These are phyloP conservation scores for Scedosporium apiospermum DNA, from an alignment of 2,329 filamentous ascomycete genomes.

Conservation along the genomic window DNA sequence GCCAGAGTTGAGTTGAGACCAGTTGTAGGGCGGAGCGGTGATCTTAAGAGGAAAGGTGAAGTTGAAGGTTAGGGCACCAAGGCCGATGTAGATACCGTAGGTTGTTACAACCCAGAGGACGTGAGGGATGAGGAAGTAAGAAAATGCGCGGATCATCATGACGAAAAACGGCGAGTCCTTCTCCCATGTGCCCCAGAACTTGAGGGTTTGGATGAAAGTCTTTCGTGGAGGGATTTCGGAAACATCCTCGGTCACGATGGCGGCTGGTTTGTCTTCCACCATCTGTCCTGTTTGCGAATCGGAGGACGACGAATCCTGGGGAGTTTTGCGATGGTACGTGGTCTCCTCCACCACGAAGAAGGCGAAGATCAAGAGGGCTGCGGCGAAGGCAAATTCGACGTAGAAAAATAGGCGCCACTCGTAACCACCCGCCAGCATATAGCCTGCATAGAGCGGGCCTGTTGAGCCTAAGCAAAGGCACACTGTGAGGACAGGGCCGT, in stretches of 20 bases:
- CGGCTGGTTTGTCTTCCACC: background rate
- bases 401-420: conserved; percentile 55
- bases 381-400: conserved; percentile 43
- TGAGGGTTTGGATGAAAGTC: conserved; percentile 29
- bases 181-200: conserved; percentile 32
- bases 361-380: conserved; percentile 16
- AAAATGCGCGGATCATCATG: conserved; percentile 34
- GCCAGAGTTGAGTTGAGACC: conserved; percentile 32
- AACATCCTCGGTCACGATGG: background rate
- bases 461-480: conserved; percentile 46
- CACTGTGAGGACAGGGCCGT: conserved; percentile 20
- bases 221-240: conserved; percentile 24
- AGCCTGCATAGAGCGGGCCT: conserved; percentile 48
- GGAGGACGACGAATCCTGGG: background rate
- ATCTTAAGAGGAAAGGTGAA: conserved; percentile 40
- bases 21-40: conserved; percentile 32
- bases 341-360: conserved; percentile 49
- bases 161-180: conserved; percentile 32
- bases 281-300: background rate
- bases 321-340: conserved; percentile 25
- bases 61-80: conserved; percentile 30
- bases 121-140: conserved; percentile 36
- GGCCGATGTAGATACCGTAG: conserved; percentile 28
- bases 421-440: conserved; percentile 49
- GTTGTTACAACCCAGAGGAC: conserved; percentile 40